Evolutionary conservation across 2,329 filamentous ascomycete species (phyloP), one percentile per base, ranked within the genome.

Genomic region (Teratosphaeriaceae sp.): DNA sequence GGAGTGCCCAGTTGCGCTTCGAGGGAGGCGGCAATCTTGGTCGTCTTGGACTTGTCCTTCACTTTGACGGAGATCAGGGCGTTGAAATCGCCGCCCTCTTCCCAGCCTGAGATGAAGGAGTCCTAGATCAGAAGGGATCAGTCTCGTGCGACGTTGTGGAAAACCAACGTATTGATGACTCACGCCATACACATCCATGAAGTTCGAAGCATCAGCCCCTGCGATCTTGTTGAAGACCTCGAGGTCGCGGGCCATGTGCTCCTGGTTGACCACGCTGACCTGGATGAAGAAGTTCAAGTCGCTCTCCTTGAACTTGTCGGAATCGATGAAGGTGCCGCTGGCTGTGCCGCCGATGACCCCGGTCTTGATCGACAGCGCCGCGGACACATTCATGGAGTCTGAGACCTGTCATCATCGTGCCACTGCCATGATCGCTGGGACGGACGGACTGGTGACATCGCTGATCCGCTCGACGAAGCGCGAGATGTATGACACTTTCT

Each of bases 271-370:
- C 31, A 35, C 31, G n/a, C 15, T 16, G 31, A 35, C 31, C 15
- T 35, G 31, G 31, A 35, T 35, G n/a, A 35, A 9, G 31, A 35
- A 35, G 31, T 19, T 35, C 7, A 35, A 9, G 31, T 35, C 31
- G 31, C 31, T 35, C 31, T 35, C 8, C 31, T 8, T 9, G 31
- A 35, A 15, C 31, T 35, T 35, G n/a, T 9, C 9, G 8, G 8
- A 7, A 16, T 35, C 31, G 8, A 35, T 16, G 31, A 9, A 35
- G 15, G 15, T 8, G 31, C 31, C 31, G 15, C 8, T 8, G 8
- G 8, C 24, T 13, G 24, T 8, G 13, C 24, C 24, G 13, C 8
- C 24, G 13, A 27, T 8, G 13, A 13, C 8, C 24, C 24, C 24
- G 24, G 8, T 8, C 24, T 27, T 27, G 24, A 27, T 27, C 24